Base-by-base conservation (phyloP, 495 filamentous ascomycete species). In the Parachaetomium inaequale region DNA sequence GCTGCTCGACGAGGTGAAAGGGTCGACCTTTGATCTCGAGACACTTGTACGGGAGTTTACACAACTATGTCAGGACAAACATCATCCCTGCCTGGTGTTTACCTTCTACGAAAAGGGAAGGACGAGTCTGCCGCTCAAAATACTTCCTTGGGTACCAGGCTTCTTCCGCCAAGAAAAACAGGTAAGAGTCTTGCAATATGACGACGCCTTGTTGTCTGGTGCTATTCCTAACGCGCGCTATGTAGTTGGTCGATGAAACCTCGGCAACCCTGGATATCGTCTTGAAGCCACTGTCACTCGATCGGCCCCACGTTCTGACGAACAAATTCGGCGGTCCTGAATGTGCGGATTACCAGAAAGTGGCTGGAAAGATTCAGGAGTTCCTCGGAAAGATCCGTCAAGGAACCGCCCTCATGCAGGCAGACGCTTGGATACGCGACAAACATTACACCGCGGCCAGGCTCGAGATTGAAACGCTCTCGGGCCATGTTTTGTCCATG, bases 391-490 rank as follows among this genome's bases (percentile, higher is more conserved):
- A 63, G 31, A 69, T 71, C 49, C 70, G 66, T 36, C 10, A 65
- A 29, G 62, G 59, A 43, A 53, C 58, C 8, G 62, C 47, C 19
- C 62, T 71, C n/a, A 36, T 36, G 23, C 46, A 62, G 60, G 69
- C 69, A 12, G 67, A 72, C 57, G 21, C 28, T 36, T 72, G 66
- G 66, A 71, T 72, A 25, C 59, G 57, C 42, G 6, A 56, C 26
- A 55, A 63, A 11, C 43, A 45, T 59, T 74, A 73, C 55, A 59
- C 58, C 8, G 38, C 12, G 12, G 50, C 66, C 26, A 68, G 50
- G 28, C 70, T 77, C 50, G 46, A 66, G 42, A 75, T 76, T 66
- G 61, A 72, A 59, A 71, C 70, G 38, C 70, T 78, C 50, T 78
- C 72, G 23, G 69, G 74, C 52, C 68, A 69, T 3, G 7, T 0